These are phyloP conservation scores for Neurospora africana DNA, from an alignment of 495 filamentous ascomycete genomes.

Conservation along the genomic window DNA sequence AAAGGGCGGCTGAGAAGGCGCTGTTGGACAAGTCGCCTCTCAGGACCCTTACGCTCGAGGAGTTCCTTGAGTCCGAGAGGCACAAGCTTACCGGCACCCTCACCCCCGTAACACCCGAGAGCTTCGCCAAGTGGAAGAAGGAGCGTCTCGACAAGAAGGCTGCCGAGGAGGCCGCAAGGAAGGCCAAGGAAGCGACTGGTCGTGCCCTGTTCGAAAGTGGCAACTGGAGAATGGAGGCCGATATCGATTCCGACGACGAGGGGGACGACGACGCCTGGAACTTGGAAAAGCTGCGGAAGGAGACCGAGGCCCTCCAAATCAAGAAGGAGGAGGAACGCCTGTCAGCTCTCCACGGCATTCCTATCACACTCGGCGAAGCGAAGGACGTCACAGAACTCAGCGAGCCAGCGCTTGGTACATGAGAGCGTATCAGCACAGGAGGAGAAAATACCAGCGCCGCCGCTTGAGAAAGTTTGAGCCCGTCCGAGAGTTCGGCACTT, in stretches of 20 bases:
- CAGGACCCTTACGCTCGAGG: constrained; percentile 89
- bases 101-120: constrained; percentile 86
- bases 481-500: not conserved
- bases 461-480: not conserved
- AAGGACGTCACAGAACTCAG: not conserved
- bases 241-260: constrained; percentile 48
- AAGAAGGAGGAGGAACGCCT: constrained; percentile 53
- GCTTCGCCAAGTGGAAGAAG: constrained; percentile 93
- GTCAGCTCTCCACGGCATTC: constrained; percentile 21
- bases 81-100: constrained; percentile 84
- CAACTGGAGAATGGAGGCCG: constrained; percentile 69
- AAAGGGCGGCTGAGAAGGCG: constrained; percentile 93
- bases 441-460: constrained; percentile 8
- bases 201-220: constrained; percentile 92
- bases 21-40: constrained; percentile 91
- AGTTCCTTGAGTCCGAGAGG: constrained; percentile 90
- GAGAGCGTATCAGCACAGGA: constrained; percentile 3
- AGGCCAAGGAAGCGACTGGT: constrained; percentile 91
- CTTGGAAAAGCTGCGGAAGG: constrained; percentile 59
- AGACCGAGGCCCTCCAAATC: constrained; percentile 56
- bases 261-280: constrained; percentile 61
- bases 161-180: constrained; percentile 74
- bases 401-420: constrained; percentile 18
- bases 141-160: constrained; percentile 90
- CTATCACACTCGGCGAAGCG: not conserved